These are phyloP conservation scores for Mycena rosella DNA, from an alignment of 768 basidiomycete species.

Conservation along the genomic window DNA sequence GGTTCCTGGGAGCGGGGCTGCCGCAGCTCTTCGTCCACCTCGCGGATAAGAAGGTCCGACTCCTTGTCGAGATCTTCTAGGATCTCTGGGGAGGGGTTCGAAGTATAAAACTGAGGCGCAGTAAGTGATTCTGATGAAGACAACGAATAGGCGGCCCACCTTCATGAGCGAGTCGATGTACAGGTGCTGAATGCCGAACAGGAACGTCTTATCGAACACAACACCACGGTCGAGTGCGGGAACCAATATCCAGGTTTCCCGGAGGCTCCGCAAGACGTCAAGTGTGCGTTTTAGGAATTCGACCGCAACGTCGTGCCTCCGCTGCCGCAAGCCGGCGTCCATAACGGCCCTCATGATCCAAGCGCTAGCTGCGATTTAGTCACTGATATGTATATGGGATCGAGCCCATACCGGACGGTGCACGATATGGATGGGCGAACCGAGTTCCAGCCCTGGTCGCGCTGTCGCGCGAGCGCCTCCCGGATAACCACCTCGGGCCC, in stretches of 20 bases:
- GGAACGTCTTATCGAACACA: constrained; percentile 35
- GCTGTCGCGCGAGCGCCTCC: constrained; percentile 33
- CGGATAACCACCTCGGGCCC: constrained; percentile 33
- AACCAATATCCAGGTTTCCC: constrained; percentile 23
- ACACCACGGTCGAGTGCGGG: constrained; percentile 18
- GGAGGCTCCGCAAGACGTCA: constrained; percentile 26
- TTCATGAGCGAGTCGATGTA: constrained; percentile 36
- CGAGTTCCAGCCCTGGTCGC: constrained; percentile 30
- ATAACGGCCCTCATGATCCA: constrained; percentile 37
- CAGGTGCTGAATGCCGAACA: constrained; percentile 28
- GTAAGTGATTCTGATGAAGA: neutral
- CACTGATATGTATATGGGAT: neutral
- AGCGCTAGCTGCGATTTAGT: constrained; percentile 8
- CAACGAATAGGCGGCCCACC: constrained; percentile 17
- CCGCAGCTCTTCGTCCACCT: constrained; percentile 24
- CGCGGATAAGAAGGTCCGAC: constrained; percentile 30
- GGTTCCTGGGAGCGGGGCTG: constrained; percentile 5
- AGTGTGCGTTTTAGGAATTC: constrained; percentile 27
- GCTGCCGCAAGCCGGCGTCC: neutral
- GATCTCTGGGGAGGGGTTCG: neutral
- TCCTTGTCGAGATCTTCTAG: constrained; percentile 29
- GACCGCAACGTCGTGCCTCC: constrained; percentile 15
- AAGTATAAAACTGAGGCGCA: neutral
- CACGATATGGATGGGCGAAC: constrained; percentile 31
- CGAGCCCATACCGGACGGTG: constrained; percentile 34